Conservation (phyloP, 345 rosid species). For the Arabidopsis suecica region DNA sequence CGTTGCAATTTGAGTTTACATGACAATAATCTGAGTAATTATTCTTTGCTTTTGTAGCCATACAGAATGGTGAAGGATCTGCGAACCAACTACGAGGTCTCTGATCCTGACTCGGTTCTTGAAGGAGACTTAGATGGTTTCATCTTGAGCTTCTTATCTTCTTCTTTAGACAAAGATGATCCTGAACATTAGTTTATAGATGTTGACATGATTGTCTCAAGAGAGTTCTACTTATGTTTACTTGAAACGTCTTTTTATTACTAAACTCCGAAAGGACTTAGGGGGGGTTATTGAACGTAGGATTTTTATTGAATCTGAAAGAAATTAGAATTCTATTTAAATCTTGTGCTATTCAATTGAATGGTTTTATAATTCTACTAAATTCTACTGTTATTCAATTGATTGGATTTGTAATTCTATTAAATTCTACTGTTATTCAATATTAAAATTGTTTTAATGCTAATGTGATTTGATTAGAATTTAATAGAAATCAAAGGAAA, state of each 20-base stretch:
- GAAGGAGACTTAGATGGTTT: conserved; percentile 90
- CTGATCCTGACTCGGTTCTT: conserved; percentile 87
- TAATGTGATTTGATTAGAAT: too few relatives aligned
- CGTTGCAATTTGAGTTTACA: background rate
- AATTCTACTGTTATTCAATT: too few relatives aligned
- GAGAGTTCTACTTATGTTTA: conserved; percentile 10
- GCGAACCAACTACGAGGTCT: conserved; percentile 86
- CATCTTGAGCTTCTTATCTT: conserved; percentile 78
- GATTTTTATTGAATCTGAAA: too few relatives aligned
- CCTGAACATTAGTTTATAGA: conserved; percentile 17
- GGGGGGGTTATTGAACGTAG: background rate
- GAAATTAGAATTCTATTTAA: too few relatives aligned
- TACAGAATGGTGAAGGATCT: conserved; percentile 96
- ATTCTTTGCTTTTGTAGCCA: conserved; percentile 57
- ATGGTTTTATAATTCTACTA: too few relatives aligned
- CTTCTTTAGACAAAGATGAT: conserved; percentile 68
- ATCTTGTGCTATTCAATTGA: too few relatives aligned
- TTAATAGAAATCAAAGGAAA: too few relatives aligned
- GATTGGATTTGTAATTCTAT: too few relatives aligned
- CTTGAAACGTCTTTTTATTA: conserved; percentile 1
- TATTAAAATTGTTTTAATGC: too few relatives aligned
- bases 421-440: too few relatives aligned
- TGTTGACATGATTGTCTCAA: conserved; percentile 18
- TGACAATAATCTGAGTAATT: background rate
- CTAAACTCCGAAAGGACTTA: background rate